Evolutionary conservation across 352 stramenopile species (phyloP).

Genomic region (Peronospora farinosa): DNA sequence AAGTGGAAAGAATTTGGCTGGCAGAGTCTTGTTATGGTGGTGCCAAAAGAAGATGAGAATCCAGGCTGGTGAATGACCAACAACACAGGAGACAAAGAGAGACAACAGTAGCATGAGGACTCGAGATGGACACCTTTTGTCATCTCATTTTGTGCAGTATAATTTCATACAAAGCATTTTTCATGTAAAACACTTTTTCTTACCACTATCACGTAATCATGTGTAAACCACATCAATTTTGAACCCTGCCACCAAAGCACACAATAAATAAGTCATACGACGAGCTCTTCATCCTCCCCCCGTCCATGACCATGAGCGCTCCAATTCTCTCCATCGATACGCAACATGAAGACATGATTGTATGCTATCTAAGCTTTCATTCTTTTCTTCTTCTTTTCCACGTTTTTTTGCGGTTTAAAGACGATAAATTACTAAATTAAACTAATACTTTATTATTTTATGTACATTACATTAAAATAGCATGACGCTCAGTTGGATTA

Average conservation of each 20-base stretch:
- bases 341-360: constrained; percentile 97
- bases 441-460: too few relatives aligned
- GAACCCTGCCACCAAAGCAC: constrained; percentile 30
- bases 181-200: background rate
- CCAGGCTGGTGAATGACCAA: constrained; percentile 47
- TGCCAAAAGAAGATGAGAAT: constrained; percentile 59
- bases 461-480: too few relatives aligned
- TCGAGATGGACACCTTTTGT: background rate
- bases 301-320: constrained; percentile 54
- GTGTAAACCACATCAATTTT: constrained; percentile 2
- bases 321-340: constrained; percentile 91
- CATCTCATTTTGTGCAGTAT: too few relatives aligned
- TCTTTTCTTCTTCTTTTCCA: background rate
- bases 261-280: background rate
- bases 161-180: too few relatives aligned
- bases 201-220: background rate
- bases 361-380: constrained; percentile 27
- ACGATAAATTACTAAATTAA: too few relatives aligned
- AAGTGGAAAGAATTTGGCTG: constrained; percentile 84
- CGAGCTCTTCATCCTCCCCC: background rate
- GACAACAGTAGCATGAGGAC: background rate
- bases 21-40: constrained; percentile 69
- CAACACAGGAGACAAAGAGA: background rate
- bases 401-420: constrained; percentile 1
- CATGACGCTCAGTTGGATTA: constrained; percentile 99